Percentiles rank a stretch among this genome's conserved stretches.
These are phyloP conservation scores for Chrysanthemum lavandulifolium DNA, from an alignment of 129 eudicot species.

Conservation along the genomic window DNA sequence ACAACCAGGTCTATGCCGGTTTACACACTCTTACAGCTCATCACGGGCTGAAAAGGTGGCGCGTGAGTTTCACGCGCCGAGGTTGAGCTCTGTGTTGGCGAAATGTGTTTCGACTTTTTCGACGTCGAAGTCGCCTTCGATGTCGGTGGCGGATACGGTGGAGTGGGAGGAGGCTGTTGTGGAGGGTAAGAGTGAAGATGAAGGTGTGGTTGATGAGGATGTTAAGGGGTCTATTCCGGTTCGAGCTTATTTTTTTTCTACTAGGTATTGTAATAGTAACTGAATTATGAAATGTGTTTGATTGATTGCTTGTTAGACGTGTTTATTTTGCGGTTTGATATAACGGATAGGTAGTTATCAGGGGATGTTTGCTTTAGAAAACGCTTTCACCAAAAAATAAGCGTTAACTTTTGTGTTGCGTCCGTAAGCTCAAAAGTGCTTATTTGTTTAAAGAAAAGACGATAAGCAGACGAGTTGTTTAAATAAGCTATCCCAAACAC, in stretches of 20 bases:
- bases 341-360: neutral
- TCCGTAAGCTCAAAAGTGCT: too few species aligned
- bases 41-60: slow-evolving; percentile 15
- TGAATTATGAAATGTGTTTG: neutral
- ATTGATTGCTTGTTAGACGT: too few species aligned
- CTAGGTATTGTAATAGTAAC: slow-evolving; percentile 45
- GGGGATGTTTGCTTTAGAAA: too few species aligned
- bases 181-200: slow-evolving; percentile 22
- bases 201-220: slow-evolving; percentile 42
- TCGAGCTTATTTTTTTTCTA: slow-evolving; percentile 87
- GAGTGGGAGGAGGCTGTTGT: slow-evolving; percentile 39
- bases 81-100: slow-evolving; percentile 21
- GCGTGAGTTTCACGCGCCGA: slow-evolving; percentile 24
- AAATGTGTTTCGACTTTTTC: slow-evolving; percentile 44
- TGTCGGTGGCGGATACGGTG: slow-evolving; percentile 34
- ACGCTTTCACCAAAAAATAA: too few species aligned
- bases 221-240: slow-evolving; percentile 64
- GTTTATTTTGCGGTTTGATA: neutral
- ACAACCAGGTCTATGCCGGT: slow-evolving; percentile 7
- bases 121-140: slow-evolving; percentile 22
- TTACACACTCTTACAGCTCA: slow-evolving; percentile 22
- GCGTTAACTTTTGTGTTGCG: too few species aligned
- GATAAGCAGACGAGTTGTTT: too few species aligned
- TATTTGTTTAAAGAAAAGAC: too few species aligned
- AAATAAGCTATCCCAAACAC: too few species aligned